These are phyloP conservation scores for Myriangium duriaei DNA, from an alignment of 2,329 filamentous ascomycete genomes.

Conservation along the genomic window DNA sequence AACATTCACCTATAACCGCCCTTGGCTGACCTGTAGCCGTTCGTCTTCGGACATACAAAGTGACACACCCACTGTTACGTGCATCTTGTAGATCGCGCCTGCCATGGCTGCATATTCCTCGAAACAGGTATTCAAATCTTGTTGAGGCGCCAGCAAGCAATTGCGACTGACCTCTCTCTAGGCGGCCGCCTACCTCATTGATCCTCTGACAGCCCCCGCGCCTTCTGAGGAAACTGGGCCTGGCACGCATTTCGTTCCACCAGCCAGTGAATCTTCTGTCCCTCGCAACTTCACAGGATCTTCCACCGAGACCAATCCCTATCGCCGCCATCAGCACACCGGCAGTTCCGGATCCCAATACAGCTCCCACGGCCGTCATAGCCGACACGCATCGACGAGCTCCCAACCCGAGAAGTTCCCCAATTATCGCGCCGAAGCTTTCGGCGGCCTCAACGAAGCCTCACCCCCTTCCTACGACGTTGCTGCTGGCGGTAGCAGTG, in stretches of 20 bases:
- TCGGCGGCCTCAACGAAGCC: conserved; percentile 19
- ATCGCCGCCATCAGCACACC: conserved; percentile 18
- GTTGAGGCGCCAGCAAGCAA: conserved; percentile 5
- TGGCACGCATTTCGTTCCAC: conserved; percentile 39
- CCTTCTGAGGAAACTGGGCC: conserved; percentile 55
- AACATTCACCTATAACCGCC: too few species aligned
- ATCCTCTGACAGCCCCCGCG: conserved; percentile 55
- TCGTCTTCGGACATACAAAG: too few species aligned
- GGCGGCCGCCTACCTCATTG: conserved; percentile 55
- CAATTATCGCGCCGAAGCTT: conserved; percentile 33
- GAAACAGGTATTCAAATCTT: conserved; percentile 12
- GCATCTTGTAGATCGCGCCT: not conserved
- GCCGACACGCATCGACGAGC: conserved; percentile 35
- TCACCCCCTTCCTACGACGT: conserved; percentile 18
- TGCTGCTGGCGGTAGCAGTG: conserved; percentile 14
- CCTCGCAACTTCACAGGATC: conserved; percentile 19
- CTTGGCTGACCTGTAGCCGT: too few species aligned
- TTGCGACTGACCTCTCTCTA: conserved; percentile 24
- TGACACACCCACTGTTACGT: too few species aligned
- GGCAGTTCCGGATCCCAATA: conserved; percentile 6
- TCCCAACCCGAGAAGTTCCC: conserved; percentile 33
- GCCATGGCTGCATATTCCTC: conserved; percentile 12
- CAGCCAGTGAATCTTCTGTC: not conserved
- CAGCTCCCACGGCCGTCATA: conserved; percentile 14
- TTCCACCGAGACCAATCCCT: conserved; percentile 32